These are phyloP conservation scores for Zostera marina DNA, from an alignment of 116 monocot species.

Conservation along the genomic window DNA sequence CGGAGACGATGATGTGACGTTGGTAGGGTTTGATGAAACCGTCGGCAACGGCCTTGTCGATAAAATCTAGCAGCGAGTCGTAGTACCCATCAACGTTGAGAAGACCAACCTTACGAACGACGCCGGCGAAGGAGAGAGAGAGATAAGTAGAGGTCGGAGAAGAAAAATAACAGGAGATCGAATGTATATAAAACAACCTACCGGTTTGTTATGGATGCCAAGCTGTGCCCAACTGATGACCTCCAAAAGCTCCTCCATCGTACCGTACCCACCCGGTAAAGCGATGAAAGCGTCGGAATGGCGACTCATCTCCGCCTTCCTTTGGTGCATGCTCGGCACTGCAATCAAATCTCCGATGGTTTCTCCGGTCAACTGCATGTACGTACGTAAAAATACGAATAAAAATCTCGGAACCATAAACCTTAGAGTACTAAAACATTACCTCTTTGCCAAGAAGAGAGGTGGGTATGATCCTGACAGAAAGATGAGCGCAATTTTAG, in stretches of 20 bases:
- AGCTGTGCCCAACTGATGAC: slow-evolving; percentile 47
- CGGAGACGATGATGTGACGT: slow-evolving; percentile 42
- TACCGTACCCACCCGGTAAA: slow-evolving; percentile 64
- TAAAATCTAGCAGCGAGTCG: slow-evolving; percentile 39
- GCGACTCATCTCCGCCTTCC: slow-evolving; percentile 75
- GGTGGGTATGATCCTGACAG: background rate
- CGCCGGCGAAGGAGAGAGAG: too few relatives aligned
- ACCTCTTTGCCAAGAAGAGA: background rate
- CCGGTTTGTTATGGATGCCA: slow-evolving; percentile 51
- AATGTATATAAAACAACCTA: slow-evolving; percentile 1
- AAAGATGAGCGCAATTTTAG: background rate
- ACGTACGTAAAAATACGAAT: background rate
- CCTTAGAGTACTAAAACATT: background rate
- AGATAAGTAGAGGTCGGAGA: background rate
- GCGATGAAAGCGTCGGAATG: slow-evolving; percentile 81
- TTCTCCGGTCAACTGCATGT: slow-evolving; percentile 51
- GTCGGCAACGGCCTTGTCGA: slow-evolving; percentile 46
- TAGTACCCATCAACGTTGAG: slow-evolving; percentile 63
- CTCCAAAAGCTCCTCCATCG: slow-evolving; percentile 37
- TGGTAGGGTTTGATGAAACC: slow-evolving; percentile 53
- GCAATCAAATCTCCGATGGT: slow-evolving; percentile 65
- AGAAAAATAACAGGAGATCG: background rate
- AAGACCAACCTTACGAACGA: slow-evolving; percentile 36
- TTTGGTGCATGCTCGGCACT: slow-evolving; percentile 74
- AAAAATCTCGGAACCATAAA: background rate